Evolutionary conservation across 2,329 filamentous ascomycete species (phyloP).

Genomic region (Colletotrichum orchidophilum): DNA sequence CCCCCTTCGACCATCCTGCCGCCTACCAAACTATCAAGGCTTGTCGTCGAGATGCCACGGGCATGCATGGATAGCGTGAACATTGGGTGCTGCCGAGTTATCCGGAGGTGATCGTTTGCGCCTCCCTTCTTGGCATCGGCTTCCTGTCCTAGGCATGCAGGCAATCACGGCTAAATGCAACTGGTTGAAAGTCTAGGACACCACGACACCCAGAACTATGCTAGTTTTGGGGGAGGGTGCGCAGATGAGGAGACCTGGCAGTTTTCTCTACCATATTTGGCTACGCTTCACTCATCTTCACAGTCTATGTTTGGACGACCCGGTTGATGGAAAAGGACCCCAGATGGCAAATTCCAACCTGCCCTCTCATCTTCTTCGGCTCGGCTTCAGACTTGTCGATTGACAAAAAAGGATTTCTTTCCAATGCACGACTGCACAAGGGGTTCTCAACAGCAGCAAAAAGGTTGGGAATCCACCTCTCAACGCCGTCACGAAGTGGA

Average conservation of each 20-base stretch:
- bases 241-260: neutral
- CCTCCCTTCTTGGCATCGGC: slow-evolving; percentile 31
- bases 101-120: slow-evolving; percentile 24
- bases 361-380: neutral
- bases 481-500: slow-evolving; percentile 21
- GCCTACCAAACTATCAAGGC: neutral
- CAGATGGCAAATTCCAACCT: neutral
- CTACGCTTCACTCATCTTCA: neutral
- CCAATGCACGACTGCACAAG: neutral
- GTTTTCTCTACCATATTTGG: neutral
- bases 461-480: slow-evolving; percentile 20
- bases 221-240: neutral
- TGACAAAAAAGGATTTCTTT: neutral
- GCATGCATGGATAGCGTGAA: slow-evolving; percentile 1
- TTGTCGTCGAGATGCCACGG: neutral
- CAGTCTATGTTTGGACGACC: neutral
- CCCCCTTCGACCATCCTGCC: neutral
- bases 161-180: slow-evolving; percentile 1
- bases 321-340: neutral
- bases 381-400: neutral
- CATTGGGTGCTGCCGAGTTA: slow-evolving; percentile 20
- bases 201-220: neutral
- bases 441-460: slow-evolving; percentile 12
- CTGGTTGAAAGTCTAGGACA: neutral
- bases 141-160: slow-evolving; percentile 17